phyloP scores from a whole-genome alignment of 148 eudicot genomes.

The Rheum nobile region DNA sequence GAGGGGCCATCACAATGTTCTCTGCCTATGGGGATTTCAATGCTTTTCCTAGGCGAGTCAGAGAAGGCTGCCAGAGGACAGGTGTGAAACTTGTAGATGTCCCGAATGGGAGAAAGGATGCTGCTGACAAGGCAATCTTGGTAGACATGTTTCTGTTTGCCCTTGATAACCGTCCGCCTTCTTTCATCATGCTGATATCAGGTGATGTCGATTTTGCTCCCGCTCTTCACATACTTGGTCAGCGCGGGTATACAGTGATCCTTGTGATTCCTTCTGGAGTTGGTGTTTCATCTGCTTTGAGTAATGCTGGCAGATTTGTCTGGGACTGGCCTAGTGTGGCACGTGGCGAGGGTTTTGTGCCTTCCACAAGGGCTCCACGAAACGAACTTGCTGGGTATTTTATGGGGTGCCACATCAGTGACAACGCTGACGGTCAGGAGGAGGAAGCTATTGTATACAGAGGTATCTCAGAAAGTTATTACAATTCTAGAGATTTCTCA shows the following conservation, averaged over 20 bases:
- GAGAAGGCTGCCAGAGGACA: conserved; percentile 97
- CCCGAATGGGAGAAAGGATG: conserved; percentile 94
- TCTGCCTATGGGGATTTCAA: conserved; percentile 96
- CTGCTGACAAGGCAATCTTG: conserved; percentile 97
- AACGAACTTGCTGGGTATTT: conserved; percentile 32
- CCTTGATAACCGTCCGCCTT: conserved; percentile 87
- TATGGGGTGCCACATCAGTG: too few species aligned
- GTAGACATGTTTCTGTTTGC: conserved; percentile 98
- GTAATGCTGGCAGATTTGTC: conserved; percentile 87
- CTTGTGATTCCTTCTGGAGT: conserved; percentile 79
- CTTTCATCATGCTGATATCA: conserved; percentile 85
- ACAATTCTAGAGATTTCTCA: conserved; percentile 37
- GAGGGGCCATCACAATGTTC: conserved; percentile 71
- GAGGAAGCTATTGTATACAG: conserved; percentile 84
- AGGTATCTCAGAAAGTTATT: conserved; percentile 48
- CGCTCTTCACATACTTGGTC: conserved; percentile 91
- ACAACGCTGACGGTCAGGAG: conserved; percentile 42
- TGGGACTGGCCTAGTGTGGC: conserved; percentile 98
- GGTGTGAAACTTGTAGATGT: conserved; percentile 93
- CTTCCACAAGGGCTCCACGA: conserved; percentile 26
- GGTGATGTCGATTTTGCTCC: conserved; percentile 99
- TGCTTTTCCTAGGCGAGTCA: conserved; percentile 75
- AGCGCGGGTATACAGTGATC: conserved; percentile 84
- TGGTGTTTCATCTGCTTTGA: conserved; percentile 79
- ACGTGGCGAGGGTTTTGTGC: conserved; percentile 89